Percentiles rank a stretch among this genome's conserved stretches.
phyloP scores from a whole-genome alignment of 352 stramenopile genomes.

The Phytophthora citricola region DNA sequence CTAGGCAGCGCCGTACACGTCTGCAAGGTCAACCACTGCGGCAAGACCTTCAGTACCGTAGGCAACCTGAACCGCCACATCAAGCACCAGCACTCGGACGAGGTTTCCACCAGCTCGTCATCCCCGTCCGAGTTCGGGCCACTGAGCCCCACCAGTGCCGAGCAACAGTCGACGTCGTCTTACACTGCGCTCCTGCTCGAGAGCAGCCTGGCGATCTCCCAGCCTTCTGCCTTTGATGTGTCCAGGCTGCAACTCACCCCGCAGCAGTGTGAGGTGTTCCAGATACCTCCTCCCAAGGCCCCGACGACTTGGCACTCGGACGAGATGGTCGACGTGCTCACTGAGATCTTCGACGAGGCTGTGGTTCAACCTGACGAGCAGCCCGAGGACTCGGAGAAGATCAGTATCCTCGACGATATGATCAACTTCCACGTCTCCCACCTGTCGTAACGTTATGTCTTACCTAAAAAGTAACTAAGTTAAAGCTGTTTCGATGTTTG shows the following conservation, averaged over 20 bases:
- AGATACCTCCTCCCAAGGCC: slow-evolving; percentile 9
- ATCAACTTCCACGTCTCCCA: slow-evolving; percentile 57
- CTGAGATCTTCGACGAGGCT: slow-evolving; percentile 49
- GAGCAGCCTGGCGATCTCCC: slow-evolving; percentile 24
- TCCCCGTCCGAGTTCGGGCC: slow-evolving; percentile 19
- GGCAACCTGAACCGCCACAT: slow-evolving; percentile 63
- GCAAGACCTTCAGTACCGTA: slow-evolving; percentile 65
- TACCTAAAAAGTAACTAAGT: slow-evolving; percentile 25
- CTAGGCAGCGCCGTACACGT: slow-evolving; percentile 48
- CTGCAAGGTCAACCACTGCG: slow-evolving; percentile 50
- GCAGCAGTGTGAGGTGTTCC: slow-evolving; percentile 13
- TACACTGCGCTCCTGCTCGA: slow-evolving; percentile 33
- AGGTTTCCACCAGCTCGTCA: slow-evolving; percentile 5
- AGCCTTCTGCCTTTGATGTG: slow-evolving; percentile 27
- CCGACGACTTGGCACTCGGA: slow-evolving; percentile 30
- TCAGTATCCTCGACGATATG: slow-evolving; percentile 57
- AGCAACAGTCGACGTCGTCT: slow-evolving; percentile 27
- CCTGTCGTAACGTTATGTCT: slow-evolving; percentile 27
- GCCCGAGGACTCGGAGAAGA: slow-evolving; percentile 12
- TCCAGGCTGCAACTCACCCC: slow-evolving; percentile 13
- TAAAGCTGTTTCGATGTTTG: slow-evolving; percentile 24
- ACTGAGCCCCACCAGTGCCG: slow-evolving; percentile 31
- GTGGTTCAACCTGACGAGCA: slow-evolving; percentile 21
- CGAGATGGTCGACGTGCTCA: slow-evolving; percentile 39
- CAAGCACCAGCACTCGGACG: slow-evolving; percentile 47